These are phyloP conservation scores for Claviceps pazoutovae DNA, from an alignment of 2,329 filamentous ascomycete genomes.

Conservation along the genomic window DNA sequence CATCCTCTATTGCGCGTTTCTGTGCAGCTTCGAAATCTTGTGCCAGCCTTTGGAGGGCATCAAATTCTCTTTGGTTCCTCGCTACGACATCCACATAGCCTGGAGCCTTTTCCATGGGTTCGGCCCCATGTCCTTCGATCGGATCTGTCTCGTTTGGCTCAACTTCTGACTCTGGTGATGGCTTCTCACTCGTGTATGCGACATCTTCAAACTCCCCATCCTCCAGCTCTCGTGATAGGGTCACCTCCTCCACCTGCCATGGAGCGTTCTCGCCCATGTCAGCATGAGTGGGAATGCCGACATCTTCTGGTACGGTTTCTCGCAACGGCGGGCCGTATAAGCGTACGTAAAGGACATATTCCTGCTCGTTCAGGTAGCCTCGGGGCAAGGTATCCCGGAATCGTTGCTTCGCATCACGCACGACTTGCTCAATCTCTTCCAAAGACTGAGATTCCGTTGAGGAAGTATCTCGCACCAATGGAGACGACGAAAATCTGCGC, in stretches of 20 bases:
- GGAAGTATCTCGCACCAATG: slow-evolving; percentile 11
- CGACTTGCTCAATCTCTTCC: slow-evolving; percentile 44
- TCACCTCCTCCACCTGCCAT: slow-evolving; percentile 20
- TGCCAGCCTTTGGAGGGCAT: slow-evolving; percentile 39
- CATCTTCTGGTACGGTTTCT: slow-evolving; percentile 44
- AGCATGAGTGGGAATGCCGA: slow-evolving; percentile 31
- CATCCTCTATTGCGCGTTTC: slow-evolving; percentile 21
- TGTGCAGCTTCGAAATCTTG: slow-evolving; percentile 39
- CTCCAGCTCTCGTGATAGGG: slow-evolving; percentile 39
- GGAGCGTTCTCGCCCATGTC: slow-evolving; percentile 18
- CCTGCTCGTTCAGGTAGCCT: slow-evolving; percentile 52
- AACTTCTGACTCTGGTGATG: slow-evolving; percentile 3
- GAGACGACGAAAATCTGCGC: slow-evolving; percentile 18
- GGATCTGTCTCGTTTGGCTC: slow-evolving; percentile 4
- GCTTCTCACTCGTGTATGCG: slow-evolving; percentile 25
- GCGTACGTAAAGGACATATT: slow-evolving; percentile 63
- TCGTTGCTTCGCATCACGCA: slow-evolving; percentile 55
- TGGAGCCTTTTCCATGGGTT: slow-evolving; percentile 14
- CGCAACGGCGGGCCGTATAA: slow-evolving; percentile 66
- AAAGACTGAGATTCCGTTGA: neutral
- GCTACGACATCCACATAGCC: slow-evolving; percentile 34
- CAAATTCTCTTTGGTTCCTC: slow-evolving; percentile 40
- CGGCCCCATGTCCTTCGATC: slow-evolving; percentile 11
- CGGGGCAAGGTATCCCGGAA: slow-evolving; percentile 68
- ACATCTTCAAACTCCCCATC: slow-evolving; percentile 50